Conservation (phyloP, 2,329 filamentous ascomycete genomes). For the Cordyceps farinosa region DNA sequence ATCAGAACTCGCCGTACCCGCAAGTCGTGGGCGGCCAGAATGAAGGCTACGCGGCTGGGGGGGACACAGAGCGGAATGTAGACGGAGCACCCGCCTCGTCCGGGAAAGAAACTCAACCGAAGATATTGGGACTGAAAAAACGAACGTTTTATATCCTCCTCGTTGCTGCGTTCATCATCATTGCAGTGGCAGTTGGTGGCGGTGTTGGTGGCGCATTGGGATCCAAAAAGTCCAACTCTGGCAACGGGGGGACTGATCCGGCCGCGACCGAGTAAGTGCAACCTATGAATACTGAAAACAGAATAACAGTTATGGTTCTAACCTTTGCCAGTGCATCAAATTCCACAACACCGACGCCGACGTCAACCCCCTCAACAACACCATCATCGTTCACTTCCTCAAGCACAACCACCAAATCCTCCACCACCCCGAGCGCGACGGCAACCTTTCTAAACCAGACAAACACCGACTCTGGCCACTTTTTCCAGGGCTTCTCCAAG, state of each 20-base stretch:
- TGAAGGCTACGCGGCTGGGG: neutral
- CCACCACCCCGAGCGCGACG: neutral
- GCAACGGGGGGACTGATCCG: neutral
- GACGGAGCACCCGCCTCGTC: neutral
- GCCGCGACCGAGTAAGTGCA: neutral
- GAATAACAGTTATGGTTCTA: neutral
- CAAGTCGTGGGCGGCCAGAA: neutral
- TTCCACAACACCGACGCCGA: neutral
- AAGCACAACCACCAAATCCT: neutral
- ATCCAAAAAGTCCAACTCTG: neutral
- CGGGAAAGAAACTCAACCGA: neutral
- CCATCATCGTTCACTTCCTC: neutral
- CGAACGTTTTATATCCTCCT: conserved; percentile 11
- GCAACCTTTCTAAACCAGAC: conserved; percentile 26
- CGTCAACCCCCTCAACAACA: neutral
- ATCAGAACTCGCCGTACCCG: neutral
- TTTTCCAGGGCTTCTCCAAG: conserved; percentile 32
- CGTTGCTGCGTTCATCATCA: neutral
- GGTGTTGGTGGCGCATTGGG: conserved; percentile 11
- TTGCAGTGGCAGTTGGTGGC: conserved; percentile 17
- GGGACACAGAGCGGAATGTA: neutral
- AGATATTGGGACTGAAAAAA: conserved; percentile 11
- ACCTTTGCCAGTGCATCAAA: neutral
- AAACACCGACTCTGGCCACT: conserved; percentile 20
- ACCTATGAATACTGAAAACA: neutral